Base-by-base conservation (phyloP, 2,329 filamentous ascomycete genomes). In the Juglanconis oblonga region DNA sequence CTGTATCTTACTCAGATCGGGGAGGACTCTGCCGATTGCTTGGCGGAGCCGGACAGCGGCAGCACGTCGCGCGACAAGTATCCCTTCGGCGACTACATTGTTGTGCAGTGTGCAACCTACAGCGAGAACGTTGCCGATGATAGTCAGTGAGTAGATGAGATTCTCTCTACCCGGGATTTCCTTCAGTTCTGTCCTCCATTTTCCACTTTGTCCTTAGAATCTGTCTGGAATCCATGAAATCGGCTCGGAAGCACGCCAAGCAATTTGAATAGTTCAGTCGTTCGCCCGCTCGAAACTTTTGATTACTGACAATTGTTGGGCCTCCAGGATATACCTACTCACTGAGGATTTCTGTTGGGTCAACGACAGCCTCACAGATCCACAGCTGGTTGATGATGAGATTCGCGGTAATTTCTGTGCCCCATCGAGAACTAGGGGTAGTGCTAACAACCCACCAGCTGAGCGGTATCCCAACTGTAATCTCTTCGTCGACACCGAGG, bases 291-390 rank as follows among this genome's bases (percentile, higher is more conserved):
- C 24, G 33, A 5, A 51, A n/a, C 8, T 51, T 14, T 9, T 5
- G 13, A 3, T 13, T 2, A 40, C 49, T 56, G 42, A 59, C 52
- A 8, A 5, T 1, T 6, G 8, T 24, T 35, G 10, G 4, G 4
- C 31, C 8, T 10, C 6, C 8, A 63, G 61, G 11, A 63, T 63
- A 6, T 63, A 49, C 31, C 32, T 63, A 11, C 51, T 61, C 45
- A 63, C 61, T 1, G 50, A 55, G 9, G 50, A 61, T 17, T 63
- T 61, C 29, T 63, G 61, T 45, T 63, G 61, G 61, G 58, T 63
- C 24, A 63, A 63, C 5, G 54, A 63, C 32, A 61, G 50, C 13
- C 51, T 61, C 3, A 58, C 61, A 13, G 54, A 58, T 31, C 61
- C 61, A 7, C 40, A 54, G 33, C n/a, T 63, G 51, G 42, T 52